Base-by-base conservation (phyloP, 352 stramenopile genomes). In the Globisporangium viniferum region DNA sequence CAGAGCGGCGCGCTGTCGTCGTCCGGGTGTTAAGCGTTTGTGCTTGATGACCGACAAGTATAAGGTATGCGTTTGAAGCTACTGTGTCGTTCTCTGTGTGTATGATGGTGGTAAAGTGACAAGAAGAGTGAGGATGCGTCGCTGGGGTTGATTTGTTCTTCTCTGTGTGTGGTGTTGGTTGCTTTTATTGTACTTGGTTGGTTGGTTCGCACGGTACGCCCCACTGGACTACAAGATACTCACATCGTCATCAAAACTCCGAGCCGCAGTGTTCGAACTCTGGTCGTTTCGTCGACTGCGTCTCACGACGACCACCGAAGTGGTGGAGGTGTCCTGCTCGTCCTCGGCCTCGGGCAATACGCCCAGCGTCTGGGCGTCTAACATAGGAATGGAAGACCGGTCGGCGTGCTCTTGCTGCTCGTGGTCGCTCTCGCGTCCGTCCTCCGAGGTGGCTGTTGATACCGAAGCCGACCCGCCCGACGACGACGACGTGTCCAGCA, bases 401-500 rank as follows among this genome's bases (percentile, higher is more conserved):
- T 44, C 36, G 36, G n/a, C 29, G 15, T 41, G 29, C 18, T 39
- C 54, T 14, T 24, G 15, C 10, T 59, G 62, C 3, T 63, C 54
- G 63, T 58, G 39, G 29, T 69, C 64, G 41, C 64, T 69, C 29
- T 69, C 64, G n/a, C 55, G 44, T 12, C 57, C 64, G 41, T 64
- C 64, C 24, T 57, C 53, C 5, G 53, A 59, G 3, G 53, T 18
- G 10, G 64, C 33, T 20, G 48, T 39, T 2, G 66, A 71, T 18
- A 58, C 39, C 9, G 66, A 59, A 18, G 36, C 36, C 7, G 36
- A 44, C 12, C 36, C 36, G 14, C 41, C 41, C 41, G 14, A 20
- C 3, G 51, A 24, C 6, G 79, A 82, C 35, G 71, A 75, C 54
- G 75, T 71, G 64, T 84, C 77, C 41, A 84, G 73, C 54, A 90